These are phyloP conservation scores for Xylaria sp. DNA, from an alignment of 2,329 filamentous ascomycete species.

Conservation along the genomic window DNA sequence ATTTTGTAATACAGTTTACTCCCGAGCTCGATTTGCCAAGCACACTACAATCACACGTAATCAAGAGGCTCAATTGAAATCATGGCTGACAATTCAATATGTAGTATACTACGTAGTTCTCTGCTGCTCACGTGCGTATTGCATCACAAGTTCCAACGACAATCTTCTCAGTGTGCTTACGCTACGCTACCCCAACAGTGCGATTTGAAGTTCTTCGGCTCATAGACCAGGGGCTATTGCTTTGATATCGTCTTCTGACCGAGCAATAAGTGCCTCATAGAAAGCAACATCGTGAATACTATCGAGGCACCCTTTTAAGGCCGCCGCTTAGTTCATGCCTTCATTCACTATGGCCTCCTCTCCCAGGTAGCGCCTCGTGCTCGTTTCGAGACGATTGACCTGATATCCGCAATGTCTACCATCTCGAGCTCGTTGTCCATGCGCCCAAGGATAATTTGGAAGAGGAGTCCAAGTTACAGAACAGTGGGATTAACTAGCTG, in stretches of 20 bases:
- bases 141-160: neutral
- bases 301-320: slow-evolving; percentile 23
- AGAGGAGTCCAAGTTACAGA: slow-evolving; percentile 15
- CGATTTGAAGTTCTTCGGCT: neutral
- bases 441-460: slow-evolving; percentile 15
- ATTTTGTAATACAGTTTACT: neutral
- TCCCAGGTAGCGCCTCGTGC: neutral
- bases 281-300: slow-evolving; percentile 6
- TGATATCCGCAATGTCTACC: neutral
- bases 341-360: slow-evolving; percentile 3
- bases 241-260: slow-evolving; percentile 19
- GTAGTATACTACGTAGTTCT: no score
- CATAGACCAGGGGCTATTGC: neutral
- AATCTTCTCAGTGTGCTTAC: neutral
- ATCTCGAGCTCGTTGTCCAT: slow-evolving; percentile 9
- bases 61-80: neutral
- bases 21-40: neutral
- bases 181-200: neutral
- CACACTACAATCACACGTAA: slow-evolving; percentile 3
- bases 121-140: neutral
- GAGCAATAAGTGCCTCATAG: slow-evolving; percentile 16
- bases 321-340: slow-evolving; percentile 5
- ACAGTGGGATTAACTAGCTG: neutral
- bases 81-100: neutral
- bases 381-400: slow-evolving; percentile 8